Evolutionary conservation across 2,329 filamentous ascomycete genomes (phyloP), one percentile per base, ranked within the genome.

Genomic region (Cordyceps fumosorosea): DNA sequence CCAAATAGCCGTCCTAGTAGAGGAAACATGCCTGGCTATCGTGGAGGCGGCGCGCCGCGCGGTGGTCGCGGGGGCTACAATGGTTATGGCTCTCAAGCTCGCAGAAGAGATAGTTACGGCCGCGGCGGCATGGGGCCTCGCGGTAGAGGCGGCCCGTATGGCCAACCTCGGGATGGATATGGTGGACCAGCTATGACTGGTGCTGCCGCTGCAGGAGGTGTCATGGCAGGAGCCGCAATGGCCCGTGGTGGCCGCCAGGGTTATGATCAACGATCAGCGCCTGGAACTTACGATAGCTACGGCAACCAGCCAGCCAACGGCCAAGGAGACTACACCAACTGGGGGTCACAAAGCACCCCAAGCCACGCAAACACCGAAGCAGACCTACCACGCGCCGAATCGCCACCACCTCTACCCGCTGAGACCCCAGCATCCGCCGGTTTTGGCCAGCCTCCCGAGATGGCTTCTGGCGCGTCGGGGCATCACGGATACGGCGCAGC

Each of bases 371-470:
- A 69, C 63, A 66, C 76, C 48, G 75, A 75, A 60, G 73, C 77
- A 2, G 74, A 78, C n/a, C 72, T 87, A 24, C 83, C 85, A 2
- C 79, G 85, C 65, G 86, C 84, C 11, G 85, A 87, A 67, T 87
- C 85, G 1, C 85, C 85, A 10, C 86, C 87, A 18, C 87, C 87
- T 6, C 72, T 88, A 22, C 79, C 82, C 3, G 78, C 76, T 45
- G 71, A 75, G 52, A 74, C 77, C 48, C 70, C 76, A 62, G 67
- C 73, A 53, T 65, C 69, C n/a, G 67, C 72, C 40, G 73, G 86
- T 12, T 29, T 37, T 14, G 86, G 86, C 11, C 87, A 88, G 69
- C 86, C 89, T 3, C 83, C 92, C 59, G 91, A 95, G 72, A 93
- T 96, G 90, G 88, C 93, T 71, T 86, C 88, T 40, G 81, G 79